Evolutionary conservation across 495 filamentous ascomycete species (phyloP), one percentile per base, ranked within the genome.

Genomic region (Hyaloscypha variabilis): DNA sequence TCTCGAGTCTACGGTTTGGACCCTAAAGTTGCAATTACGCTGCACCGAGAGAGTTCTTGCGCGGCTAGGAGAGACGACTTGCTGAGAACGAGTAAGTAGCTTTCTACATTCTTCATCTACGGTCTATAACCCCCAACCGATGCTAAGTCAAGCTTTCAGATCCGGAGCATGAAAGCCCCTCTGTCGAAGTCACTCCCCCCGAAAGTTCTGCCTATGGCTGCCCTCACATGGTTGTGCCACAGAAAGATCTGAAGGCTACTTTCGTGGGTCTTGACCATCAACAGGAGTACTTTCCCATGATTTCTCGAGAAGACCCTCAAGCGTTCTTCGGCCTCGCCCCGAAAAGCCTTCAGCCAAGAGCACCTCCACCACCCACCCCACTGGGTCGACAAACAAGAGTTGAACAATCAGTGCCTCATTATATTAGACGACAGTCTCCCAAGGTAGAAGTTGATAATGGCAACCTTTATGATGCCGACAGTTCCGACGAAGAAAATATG

Each of bases 1-100:
- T 62, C 21, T 25, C 54, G 30, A 29, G 30, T 57, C 53, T 30
- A 65, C 52, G 57, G 57, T 11, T 6, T 65, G 21, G 34, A 69
- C 5, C 23, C 34, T 3, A 53, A 50, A 24, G 51, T 25, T 52
- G 23, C 21, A 66, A 25, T 69, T 19, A 63, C 54, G 1, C 31
- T 69, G 10, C 67, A 69, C 57, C 63, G 49, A 28, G 50, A 69
- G 29, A 58, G 49, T 28, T 62, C 62, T 6, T 69, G 67, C 39
- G 24, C 63, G 11, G 29, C 36, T 3, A 62, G 28, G 29, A 65
- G 53, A 36, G 17, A 26, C 26, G 63, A 69, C 3, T 31, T 62
- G 1, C 13, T 69, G 19, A 24, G 19, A 51, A 10, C 49, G 23
- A 24, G 49, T 51, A 51, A 51, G 23, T 51, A 51, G 23, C 23